These are phyloP conservation scores for Metarhizium rileyi DNA, from an alignment of 2,329 filamentous ascomycete genomes.

Conservation along the genomic window DNA sequence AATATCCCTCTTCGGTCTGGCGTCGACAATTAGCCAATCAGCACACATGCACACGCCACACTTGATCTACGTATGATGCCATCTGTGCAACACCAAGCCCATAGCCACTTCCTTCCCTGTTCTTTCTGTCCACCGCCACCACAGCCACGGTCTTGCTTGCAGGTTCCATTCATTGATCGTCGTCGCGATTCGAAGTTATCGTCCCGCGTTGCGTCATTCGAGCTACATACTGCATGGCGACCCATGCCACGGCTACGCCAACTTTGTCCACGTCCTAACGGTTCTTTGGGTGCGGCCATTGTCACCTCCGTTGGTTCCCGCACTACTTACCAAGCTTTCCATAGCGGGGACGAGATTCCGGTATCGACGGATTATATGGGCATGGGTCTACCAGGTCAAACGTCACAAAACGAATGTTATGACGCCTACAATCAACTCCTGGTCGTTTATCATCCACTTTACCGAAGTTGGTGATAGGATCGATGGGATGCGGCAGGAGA, in stretches of 20 bases:
- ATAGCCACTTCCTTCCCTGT: background rate
- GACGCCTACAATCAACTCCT: constrained; percentile 5
- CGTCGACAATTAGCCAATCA: background rate
- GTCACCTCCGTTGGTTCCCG: background rate
- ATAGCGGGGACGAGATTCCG: constrained; percentile 2
- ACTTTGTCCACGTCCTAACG: background rate
- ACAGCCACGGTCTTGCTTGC: background rate
- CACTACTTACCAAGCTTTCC: constrained; percentile 1
- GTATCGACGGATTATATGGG: background rate
- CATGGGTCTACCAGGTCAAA: background rate
- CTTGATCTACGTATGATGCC: background rate
- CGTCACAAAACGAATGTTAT: constrained; percentile 7
- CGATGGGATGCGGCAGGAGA: background rate
- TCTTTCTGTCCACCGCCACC: background rate
- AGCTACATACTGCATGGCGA: background rate
- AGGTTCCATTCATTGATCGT: background rate
- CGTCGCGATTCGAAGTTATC: background rate
- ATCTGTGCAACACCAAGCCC: background rate
- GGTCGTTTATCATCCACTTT: background rate
- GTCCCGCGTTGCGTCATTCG: constrained; percentile 3
- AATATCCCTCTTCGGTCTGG: no score
- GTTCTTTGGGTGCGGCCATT: background rate
- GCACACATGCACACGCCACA: background rate
- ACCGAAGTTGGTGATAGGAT: background rate
- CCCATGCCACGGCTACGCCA: background rate